Percentiles rank a stretch among this genome's conserved stretches.
phyloP scores from a whole-genome alignment of 225 moss, liverwort and hornwort species.

The Pseudoscleropodium purum region DNA sequence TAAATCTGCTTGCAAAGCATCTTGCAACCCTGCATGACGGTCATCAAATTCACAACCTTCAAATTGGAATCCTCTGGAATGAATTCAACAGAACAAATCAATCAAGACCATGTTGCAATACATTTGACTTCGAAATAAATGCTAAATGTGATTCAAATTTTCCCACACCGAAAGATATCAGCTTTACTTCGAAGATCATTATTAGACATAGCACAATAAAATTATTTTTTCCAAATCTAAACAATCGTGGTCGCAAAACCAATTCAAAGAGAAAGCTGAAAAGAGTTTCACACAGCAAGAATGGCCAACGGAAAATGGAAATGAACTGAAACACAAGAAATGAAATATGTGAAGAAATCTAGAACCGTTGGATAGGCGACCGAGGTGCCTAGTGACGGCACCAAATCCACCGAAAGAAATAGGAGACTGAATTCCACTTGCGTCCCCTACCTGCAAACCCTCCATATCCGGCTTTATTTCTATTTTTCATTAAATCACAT shows the following conservation, averaged over 20 bases:
- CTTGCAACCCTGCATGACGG: constrained; percentile 45
- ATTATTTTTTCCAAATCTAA: too few species aligned
- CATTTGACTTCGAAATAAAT: background rate
- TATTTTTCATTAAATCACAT: background rate
- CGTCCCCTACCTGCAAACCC: constrained; percentile 74
- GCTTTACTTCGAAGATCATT: background rate
- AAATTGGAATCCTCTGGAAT: background rate
- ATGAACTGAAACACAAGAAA: background rate
- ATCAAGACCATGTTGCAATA: background rate
- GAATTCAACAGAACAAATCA: background rate
- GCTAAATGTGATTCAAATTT: background rate
- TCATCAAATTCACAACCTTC: background rate
- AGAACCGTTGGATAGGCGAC: constrained; percentile 67
- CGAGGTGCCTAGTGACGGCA: constrained; percentile 74
- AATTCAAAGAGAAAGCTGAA: background rate
- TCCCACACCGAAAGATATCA: background rate
- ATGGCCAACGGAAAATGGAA: background rate
- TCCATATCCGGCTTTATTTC: background rate
- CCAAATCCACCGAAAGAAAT: constrained; percentile 97
- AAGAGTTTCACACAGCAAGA: background rate
- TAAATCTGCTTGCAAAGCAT: constrained; percentile 72
- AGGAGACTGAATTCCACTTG: constrained; percentile 97
- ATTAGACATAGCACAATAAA: background rate
- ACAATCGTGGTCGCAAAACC: background rate
- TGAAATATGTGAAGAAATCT: background rate